Percentiles rank a stretch among this genome's conserved stretches.
phyloP scores from a whole-genome alignment of 2,329 filamentous ascomycete genomes.

The Neurospora sp. region DNA sequence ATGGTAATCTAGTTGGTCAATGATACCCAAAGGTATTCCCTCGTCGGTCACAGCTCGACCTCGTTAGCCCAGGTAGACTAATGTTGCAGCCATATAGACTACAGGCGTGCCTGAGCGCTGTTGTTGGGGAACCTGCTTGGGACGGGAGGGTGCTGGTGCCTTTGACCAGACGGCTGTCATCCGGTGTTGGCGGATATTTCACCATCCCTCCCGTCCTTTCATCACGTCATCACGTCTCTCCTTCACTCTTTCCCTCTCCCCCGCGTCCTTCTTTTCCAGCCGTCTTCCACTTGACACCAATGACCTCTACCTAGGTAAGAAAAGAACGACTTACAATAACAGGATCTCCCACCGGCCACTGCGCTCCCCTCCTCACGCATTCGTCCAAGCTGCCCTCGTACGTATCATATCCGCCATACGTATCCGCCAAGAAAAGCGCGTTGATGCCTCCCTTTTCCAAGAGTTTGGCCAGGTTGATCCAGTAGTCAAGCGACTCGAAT shows the following conservation, averaged over 20 bases:
- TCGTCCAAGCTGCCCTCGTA: slow-evolving; percentile 50
- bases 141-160: background rate
- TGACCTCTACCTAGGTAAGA: fast-evolving
- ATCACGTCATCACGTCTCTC: no score
- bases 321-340: slow-evolving; percentile 38
- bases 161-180: background rate
- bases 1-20: background rate
- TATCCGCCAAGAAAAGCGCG: slow-evolving; percentile 56
- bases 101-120: background rate
- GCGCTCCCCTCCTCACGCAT: slow-evolving; percentile 50
- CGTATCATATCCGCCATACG: slow-evolving; percentile 53
- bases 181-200: background rate
- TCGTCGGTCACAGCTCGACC: background rate
- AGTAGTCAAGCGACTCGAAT: slow-evolving; percentile 45
- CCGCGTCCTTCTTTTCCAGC: background rate
- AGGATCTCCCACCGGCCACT: slow-evolving; percentile 57
- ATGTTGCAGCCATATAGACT: background rate
- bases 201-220: background rate
- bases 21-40: background rate
- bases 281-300: background rate
- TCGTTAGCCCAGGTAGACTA: background rate
- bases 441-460: slow-evolving; percentile 54
- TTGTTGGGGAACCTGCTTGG: background rate
- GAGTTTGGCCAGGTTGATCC: slow-evolving; percentile 52
- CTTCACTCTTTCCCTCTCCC: background rate